Base-by-base conservation (phyloP, 345 rosid genomes). In the Fremontodendron californicum region DNA sequence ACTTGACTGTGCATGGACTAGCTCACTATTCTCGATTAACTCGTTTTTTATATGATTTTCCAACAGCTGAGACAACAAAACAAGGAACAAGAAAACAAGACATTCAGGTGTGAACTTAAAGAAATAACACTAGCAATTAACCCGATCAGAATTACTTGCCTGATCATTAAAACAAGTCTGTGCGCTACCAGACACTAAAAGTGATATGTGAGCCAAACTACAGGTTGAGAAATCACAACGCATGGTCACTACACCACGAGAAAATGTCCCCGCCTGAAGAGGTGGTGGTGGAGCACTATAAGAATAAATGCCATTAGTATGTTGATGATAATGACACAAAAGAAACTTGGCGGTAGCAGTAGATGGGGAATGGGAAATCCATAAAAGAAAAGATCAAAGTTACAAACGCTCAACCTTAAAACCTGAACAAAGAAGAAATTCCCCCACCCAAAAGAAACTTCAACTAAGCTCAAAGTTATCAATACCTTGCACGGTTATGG, bases 221-320 rank as follows among this genome's bases (percentile, higher is more conserved):
- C 95, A 89, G 23, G 99, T 96, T 42, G 97, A 94, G 75, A 96
- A 71, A 84, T 96, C 99, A 82, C 99, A 96, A 49, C 97, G 88
- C 99, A 96, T 96, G 77, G 99, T 96, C 76, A 96, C 94, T 21
- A 96, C 97, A 78, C 99, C 99, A 80, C 97, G 99, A 83, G 97
- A 87, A 84, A 92, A 94, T 80, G 97, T 81, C 79, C 98, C 99
- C n/a, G 98, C 99, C 80, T 96, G 99, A 81, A 94, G 97, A 63
- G 99, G 99, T 19, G 99, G 99, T 65, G 98, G 97, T 68, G 98
- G 93, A 78, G 99, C 98, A 92, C 99, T 96, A 90, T 77, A 87
- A 76, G 39, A 86, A 77, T 40, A 39, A 78, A 75, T 48, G 42
- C 6, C 6, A 64, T 77, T 60, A 57, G 81, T 46, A 27, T 66